A percentile compares a stretch with the other conserved stretches of the same genome.
phyloP scores from a whole-genome alignment of 768 basidiomycete genomes.

The Suillus discolor region DNA sequence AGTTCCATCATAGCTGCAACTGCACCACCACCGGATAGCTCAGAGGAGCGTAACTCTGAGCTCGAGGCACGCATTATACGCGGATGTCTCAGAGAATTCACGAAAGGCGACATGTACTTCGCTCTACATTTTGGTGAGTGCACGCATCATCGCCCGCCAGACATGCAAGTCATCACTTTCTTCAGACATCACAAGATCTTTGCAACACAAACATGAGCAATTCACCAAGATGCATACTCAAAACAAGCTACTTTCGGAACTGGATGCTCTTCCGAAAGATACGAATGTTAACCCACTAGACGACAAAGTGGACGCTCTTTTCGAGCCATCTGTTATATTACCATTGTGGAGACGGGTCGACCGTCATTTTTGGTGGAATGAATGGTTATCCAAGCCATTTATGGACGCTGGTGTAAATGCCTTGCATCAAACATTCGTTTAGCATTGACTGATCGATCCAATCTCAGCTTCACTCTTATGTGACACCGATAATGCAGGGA shows the following conservation, averaged over 20 bases:
- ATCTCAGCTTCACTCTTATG: constrained; percentile 73
- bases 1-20: constrained; percentile 58
- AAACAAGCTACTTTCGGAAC: constrained; percentile 59
- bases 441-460: background rate
- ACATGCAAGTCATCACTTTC: constrained; percentile 6
- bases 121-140: constrained; percentile 78
- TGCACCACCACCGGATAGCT: constrained; percentile 61
- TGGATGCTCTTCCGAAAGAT: constrained; percentile 51
- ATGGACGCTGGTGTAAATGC: constrained; percentile 79
- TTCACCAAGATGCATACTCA: constrained; percentile 58
- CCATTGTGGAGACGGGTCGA: constrained; percentile 94
- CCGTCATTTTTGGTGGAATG: constrained; percentile 96
- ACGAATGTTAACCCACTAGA: constrained; percentile 25
- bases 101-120: constrained; percentile 90
- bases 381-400: constrained; percentile 81
- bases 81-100: constrained; percentile 76
- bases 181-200: constrained; percentile 78
- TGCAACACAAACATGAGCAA: constrained; percentile 79
- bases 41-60: constrained; percentile 71
- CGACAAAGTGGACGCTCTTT: constrained; percentile 51
- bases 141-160: background rate
- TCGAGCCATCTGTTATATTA: constrained; percentile 74
- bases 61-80: constrained; percentile 83
- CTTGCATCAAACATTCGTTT: constrained; percentile 6
- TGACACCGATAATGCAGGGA: constrained; percentile 93